Evolutionary conservation across 208 protist genomes (phyloP).

Genomic region (Entamoeba dispar): DNA sequence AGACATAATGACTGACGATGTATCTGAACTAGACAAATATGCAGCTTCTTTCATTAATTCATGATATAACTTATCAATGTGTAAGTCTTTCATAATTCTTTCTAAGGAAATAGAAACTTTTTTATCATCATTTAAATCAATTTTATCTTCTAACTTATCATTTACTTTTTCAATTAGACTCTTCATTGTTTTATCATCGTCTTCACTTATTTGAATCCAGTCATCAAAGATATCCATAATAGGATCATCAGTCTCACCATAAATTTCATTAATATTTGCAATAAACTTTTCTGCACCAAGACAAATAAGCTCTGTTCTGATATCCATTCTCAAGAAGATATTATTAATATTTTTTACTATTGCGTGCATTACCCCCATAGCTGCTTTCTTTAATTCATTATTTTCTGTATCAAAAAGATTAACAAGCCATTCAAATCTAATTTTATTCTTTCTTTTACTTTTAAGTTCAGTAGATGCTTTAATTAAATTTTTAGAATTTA

Average conservation of each 20-base stretch:
- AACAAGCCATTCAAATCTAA: background rate
- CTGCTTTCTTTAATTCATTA: background rate
- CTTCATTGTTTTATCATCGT: background rate
- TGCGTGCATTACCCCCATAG: background rate
- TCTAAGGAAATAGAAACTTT: background rate
- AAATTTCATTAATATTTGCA: background rate
- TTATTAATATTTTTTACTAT: background rate
- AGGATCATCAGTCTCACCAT: background rate
- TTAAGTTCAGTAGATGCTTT: background rate
- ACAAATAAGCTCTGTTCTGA: background rate
- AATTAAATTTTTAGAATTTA: background rate
- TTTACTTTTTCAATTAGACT: background rate
- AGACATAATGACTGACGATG: background rate
- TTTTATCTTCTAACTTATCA: background rate
- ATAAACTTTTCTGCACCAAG: background rate
- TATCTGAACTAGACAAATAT: background rate
- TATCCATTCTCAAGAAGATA: background rate
- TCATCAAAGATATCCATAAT: background rate
- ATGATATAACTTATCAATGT: background rate
- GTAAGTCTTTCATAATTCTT: background rate
- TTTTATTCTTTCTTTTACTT: background rate
- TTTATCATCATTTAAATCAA: background rate
- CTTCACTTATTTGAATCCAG: background rate
- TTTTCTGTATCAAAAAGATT: background rate
- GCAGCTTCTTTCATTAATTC: background rate